Conservation (phyloP, 345 rosid species). For the Arabidopsis thaliana region TAIR10.1 NC_003070.9:21440501-21441000, state of each 20-base stretch:
- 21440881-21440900: too few species aligned
- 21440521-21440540: slow-evolving; percentile 13
- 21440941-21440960: not conserved
- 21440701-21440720: slow-evolving; percentile 32
- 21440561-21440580: slow-evolving; percentile 32
- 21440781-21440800: not conserved
- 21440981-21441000: too few species aligned
- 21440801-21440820: not conserved
- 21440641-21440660: not conserved
- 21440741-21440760: not conserved
- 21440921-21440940: not conserved
- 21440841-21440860: slow-evolving; percentile 1
- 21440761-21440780: not conserved
- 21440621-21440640: not conserved
- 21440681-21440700: slow-evolving; percentile 24
- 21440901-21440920: not conserved
- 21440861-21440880: not conserved
- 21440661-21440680: not conserved
- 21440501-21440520: slow-evolving; percentile 21
- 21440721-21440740: slow-evolving; percentile 22
- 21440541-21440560: slow-evolving; percentile 34
- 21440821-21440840: not conserved
- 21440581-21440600: slow-evolving; percentile 26
- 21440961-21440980: not conserved
- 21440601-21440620: not conserved